Percentiles rank a stretch among this genome's conserved stretches.
Conservation (phyloP, 768 basidiomycete genomes). For the Tephrocybe sp. region DNA sequence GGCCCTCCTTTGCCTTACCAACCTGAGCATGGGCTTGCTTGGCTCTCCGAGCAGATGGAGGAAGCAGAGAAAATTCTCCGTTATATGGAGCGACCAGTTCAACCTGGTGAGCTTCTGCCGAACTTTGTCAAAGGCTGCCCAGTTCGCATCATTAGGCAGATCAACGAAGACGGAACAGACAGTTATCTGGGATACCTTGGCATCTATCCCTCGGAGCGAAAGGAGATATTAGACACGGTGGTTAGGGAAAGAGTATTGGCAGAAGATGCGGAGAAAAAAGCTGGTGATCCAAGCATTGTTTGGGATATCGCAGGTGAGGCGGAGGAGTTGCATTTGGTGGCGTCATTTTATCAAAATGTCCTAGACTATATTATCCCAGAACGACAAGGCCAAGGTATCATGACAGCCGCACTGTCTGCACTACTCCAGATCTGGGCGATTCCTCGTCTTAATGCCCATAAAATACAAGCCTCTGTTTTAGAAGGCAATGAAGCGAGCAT, state of each 20-base stretch:
- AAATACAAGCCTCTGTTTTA: slow-evolving; percentile 9
- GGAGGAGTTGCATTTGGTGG: background rate
- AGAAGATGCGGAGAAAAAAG: slow-evolving; percentile 33
- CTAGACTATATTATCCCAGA: slow-evolving; percentile 13
- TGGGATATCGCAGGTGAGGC: slow-evolving; percentile 51
- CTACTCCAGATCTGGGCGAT: slow-evolving; percentile 11
- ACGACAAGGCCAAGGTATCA: slow-evolving; percentile 14
- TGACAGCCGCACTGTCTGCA: slow-evolving; percentile 9
- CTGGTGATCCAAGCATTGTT: slow-evolving; percentile 45
- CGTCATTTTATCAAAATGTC: background rate
- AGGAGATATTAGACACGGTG: slow-evolving; percentile 27
- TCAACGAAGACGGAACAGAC: slow-evolving; percentile 27
- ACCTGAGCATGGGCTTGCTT: slow-evolving; percentile 19
- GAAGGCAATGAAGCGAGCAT: slow-evolving; percentile 13
- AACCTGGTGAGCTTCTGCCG: background rate
- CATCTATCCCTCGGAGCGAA: slow-evolving; percentile 26
- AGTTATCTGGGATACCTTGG: slow-evolving; percentile 31
- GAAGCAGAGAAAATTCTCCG: slow-evolving; percentile 22
- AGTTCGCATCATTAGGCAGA: slow-evolving; percentile 41
- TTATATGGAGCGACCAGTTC: slow-evolving; percentile 15
- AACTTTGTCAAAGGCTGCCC: slow-evolving; percentile 29
- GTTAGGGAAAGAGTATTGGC: slow-evolving; percentile 22
- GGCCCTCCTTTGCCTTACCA: slow-evolving; percentile 43
- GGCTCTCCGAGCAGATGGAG: slow-evolving; percentile 17
- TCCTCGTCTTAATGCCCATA: slow-evolving; percentile 9